Evolutionary conservation across 768 basidiomycete genomes (phyloP), one percentile per base, ranked within the genome.

Genomic region (Lactarius deliciosus): DNA sequence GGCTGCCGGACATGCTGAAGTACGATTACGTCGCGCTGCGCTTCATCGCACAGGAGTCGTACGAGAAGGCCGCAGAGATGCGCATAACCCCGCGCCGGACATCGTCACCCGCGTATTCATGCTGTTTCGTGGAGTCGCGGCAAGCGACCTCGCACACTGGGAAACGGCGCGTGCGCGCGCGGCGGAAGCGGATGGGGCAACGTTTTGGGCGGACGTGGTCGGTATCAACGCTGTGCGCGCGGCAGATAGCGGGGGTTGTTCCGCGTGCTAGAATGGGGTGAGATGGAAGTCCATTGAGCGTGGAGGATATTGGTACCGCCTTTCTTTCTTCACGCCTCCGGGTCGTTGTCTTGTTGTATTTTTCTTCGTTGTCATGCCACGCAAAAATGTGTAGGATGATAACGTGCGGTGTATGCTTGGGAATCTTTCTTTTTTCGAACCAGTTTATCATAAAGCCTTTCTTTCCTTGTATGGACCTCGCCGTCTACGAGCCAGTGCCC

Each of bases 231-330:
- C 63, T 8, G 73, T 65, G 7, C 67, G 70, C 13, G 74, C 72
- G 30, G 58, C 61, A 25, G 75, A 81, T 60, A 64, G 58, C 6
- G 60, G 67, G 7, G 67, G 7, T 61, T 79, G 64, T 81, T 79
- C 65, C 66, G 81, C 11, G 81, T 80, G 0, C 53, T 83, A 50
- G 82, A 83, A 63, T 83, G 81, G 81, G 82, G 80, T 32, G 82
- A 61, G 8, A 60, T 64, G 62, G 66, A 68, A 45, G 36, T 64
- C 11, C 4, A 8, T 18, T 67, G 47, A 55, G 16, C 2, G 36
- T n/a, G 30, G 5, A 5, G 36, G 15, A 25, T 50, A 9, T 53
- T 2, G 4, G 11, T 38, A 6, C 18, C 11, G 10, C 47, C 50
- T 22, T 22, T n/a, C 50, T 22, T n/a, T n/a, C 47, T 13, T 40